Conservation (phyloP, 768 basidiomycete species). For the Boletus edulis region DNA sequence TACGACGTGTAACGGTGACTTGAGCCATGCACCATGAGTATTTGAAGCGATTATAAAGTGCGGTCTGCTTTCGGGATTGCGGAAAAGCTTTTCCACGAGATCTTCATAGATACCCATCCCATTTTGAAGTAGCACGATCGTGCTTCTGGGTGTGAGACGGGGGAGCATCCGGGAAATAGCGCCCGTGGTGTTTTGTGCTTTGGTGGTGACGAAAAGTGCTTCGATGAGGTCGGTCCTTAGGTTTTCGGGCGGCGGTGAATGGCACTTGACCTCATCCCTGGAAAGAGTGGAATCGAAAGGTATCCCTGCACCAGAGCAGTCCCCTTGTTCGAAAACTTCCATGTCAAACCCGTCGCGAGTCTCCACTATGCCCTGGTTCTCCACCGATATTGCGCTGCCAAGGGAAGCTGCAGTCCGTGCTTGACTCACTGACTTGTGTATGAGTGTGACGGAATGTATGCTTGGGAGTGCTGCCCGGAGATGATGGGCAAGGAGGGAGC, state of each 20-base stretch:
- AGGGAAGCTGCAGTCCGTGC: constrained; percentile 34
- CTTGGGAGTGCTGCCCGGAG: constrained; percentile 59
- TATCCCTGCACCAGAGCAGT: constrained; percentile 22
- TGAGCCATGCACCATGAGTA: constrained; percentile 73
- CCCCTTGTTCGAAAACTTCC: constrained; percentile 43
- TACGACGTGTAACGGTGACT: constrained; percentile 51
- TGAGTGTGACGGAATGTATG: constrained; percentile 59
- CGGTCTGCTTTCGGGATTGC: constrained; percentile 69
- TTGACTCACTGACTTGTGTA: constrained; percentile 53
- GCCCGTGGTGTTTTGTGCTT: constrained; percentile 62
- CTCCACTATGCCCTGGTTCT: constrained; percentile 45
- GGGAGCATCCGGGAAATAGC: constrained; percentile 59
- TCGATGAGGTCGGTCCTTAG: constrained; percentile 47
- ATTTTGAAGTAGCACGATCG: constrained; percentile 91
- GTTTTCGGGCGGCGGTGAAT: constrained; percentile 12
- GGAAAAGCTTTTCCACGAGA: constrained; percentile 65
- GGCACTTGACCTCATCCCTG: constrained; percentile 9
- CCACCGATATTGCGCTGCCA: constrained; percentile 44
- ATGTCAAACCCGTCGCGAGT: constrained; percentile 45
- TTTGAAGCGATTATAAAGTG: constrained; percentile 84
- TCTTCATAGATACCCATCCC: constrained; percentile 92
- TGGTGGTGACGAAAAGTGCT: constrained; percentile 80
- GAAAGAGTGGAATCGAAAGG: constrained; percentile 15
- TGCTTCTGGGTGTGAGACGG: constrained; percentile 63
- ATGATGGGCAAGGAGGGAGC: constrained; percentile 77